phyloP scores from a whole-genome alignment of 768 basidiomycete genomes.

The Macrocybe gigantea region DNA sequence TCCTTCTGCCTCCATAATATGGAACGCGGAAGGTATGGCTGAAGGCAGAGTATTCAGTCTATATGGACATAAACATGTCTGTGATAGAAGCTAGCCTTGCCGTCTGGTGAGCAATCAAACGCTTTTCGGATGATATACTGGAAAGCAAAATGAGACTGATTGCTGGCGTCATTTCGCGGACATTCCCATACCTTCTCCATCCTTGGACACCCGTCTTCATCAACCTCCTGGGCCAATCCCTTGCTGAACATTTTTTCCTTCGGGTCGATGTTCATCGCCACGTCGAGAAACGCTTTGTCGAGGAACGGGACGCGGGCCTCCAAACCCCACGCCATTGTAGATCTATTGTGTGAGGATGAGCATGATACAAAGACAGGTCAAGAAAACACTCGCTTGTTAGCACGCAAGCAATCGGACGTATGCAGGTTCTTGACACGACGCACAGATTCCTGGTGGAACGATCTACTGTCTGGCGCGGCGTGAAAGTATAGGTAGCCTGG shows the following conservation, averaged over 20 bases:
- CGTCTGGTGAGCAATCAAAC: conserved; percentile 81
- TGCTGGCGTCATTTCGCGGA: neutral
- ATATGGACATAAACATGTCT: neutral
- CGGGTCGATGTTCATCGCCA: conserved; percentile 86
- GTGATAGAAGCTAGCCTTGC: conserved; percentile 42
- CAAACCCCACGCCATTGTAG: conserved; percentile 99
- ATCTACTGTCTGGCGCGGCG: conserved; percentile 81
- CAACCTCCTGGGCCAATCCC: conserved; percentile 64
- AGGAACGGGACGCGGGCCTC: conserved; percentile 99
- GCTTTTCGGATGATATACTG: conserved; percentile 96
- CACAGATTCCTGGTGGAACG: conserved; percentile 94
- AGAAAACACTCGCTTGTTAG: conserved; percentile 77
- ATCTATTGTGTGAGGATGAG: conserved; percentile 36
- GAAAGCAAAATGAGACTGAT: neutral
- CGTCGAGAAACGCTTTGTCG: conserved; percentile 93
- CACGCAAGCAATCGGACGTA: conserved; percentile 93
- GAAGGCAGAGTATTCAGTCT: conserved; percentile 5
- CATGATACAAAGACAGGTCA: neutral
- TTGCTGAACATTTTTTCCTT: conserved; percentile 87
- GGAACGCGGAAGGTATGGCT: conserved; percentile 90
- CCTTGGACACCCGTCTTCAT: conserved; percentile 80
- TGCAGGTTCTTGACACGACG: conserved; percentile 96
- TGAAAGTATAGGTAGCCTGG: conserved; percentile 99
- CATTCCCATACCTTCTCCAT: conserved; percentile 83
- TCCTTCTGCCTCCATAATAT: conserved; percentile 99